Base-by-base conservation (phyloP, 1,139 yeast genomes). In the Blastobotrys raffinosifermentans region DNA sequence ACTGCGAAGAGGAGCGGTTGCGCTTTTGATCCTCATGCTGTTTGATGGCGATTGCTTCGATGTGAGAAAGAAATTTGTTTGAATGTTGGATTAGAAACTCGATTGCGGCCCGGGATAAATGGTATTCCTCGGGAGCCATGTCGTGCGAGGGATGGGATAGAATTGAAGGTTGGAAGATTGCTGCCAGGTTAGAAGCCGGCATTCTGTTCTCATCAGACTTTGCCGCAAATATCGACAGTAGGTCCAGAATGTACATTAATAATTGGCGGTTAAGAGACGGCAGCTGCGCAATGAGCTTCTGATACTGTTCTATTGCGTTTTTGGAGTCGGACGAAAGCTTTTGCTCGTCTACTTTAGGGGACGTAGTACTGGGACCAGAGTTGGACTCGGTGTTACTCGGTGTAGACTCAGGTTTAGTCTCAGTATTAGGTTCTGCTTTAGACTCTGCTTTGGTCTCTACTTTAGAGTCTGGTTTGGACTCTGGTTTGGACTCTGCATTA, bases 151-250 rank as follows among this genome's bases (percentile, higher is more conserved):
- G 96, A 57, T 91, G 97, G 2, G 94, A 83, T 34, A 93, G 67
- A 13, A 93, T 77, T 15, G 95, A 83, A 2, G 98, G 98, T 62
- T 91, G 98, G 64, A 93, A 91, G 44, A 91, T 85, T 2, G 97
- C 96, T 0, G 97, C 95, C 48, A 91, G 67, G 56, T 93, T 91
- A 50, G 91, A 75, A 2, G 95, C 85, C 2, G 96, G 80, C 99
- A 91, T 91, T 49, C 86, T 69, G 57, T 89, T 91, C 42, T 75
- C 76, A 33, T 74, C 76, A 7, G 91, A 71, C 53, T 83, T 80
- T 44, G 83, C 77, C 36, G 89, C 85, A 48, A 91, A 94, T 67
- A 87, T 75, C 8, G 94, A 83, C 42, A 91, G 67, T 49, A 93
- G 67, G 61, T 91, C 98, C 49, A 91, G 65, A 19, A 93, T 75